Conservation (phyloP, 2,329 filamentous ascomycete species). For the Phialophora verrucosa region DNA sequence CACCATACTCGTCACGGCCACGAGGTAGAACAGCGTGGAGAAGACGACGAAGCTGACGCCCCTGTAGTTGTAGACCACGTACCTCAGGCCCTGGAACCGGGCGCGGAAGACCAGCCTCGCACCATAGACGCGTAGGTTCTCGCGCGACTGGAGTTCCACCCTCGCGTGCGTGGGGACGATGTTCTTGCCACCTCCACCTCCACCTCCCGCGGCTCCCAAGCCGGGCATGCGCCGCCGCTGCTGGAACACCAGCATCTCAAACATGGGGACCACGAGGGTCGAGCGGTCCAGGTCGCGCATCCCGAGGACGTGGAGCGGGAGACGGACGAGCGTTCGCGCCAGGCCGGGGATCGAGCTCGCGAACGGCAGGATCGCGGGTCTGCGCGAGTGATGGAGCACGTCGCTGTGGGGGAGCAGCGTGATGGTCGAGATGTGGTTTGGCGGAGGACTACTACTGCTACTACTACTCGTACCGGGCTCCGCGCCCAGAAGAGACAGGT, state of each 20-base stretch:
- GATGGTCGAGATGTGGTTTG: too few species aligned
- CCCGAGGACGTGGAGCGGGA: constrained; percentile 36
- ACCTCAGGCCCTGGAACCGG: constrained; percentile 72
- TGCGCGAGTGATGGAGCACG: constrained; percentile 66
- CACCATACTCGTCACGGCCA: constrained; percentile 71
- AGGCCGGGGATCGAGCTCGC: constrained; percentile 72
- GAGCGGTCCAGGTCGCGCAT: constrained; percentile 64
- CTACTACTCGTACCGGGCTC: background rate
- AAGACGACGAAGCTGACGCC: constrained; percentile 71
- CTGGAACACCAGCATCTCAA: constrained; percentile 71
- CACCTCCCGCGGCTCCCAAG: too few species aligned
- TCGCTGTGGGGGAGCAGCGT: constrained; percentile 40
- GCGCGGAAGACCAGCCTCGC: constrained; percentile 73
- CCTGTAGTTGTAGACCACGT: constrained; percentile 86
- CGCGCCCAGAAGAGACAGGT: constrained; percentile 66
- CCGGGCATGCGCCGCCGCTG: too few species aligned
- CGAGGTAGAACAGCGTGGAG: constrained; percentile 74
- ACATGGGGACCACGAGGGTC: constrained; percentile 70
- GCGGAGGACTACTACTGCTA: too few species aligned
- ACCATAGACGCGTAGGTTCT: constrained; percentile 70
- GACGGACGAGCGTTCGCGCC: constrained; percentile 30
- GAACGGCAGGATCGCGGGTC: constrained; percentile 82
- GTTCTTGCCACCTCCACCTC: constrained; percentile 15
- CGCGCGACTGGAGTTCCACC: constrained; percentile 70
- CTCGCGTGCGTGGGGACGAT: constrained; percentile 61